Evolutionary conservation across 108 stramenopile species (phyloP).

Genomic region (Aurantiochytrium sp.): DNA sequence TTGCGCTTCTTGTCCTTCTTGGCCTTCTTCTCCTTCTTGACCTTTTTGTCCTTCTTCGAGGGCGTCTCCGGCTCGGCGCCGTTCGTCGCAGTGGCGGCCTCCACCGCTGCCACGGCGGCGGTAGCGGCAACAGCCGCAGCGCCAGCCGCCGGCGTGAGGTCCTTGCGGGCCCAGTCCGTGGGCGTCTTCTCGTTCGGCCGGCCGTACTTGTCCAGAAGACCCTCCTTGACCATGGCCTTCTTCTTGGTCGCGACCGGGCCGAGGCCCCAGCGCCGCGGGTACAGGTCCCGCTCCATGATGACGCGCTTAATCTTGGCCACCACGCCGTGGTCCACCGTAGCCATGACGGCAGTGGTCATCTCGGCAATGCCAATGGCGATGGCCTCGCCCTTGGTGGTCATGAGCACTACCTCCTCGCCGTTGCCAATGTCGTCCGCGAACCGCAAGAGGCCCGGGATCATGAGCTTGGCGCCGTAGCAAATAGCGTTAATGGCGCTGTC

Average conservation of each 20-base stretch:
- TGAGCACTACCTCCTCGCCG: constrained; percentile 92
- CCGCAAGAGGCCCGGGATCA: constrained; percentile 95
- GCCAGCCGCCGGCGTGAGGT: background rate
- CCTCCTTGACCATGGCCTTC: constrained; percentile 94
- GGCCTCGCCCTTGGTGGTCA: constrained; percentile 99
- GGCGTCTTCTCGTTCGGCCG: constrained; percentile 95
- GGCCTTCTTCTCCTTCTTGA: constrained; percentile 45
- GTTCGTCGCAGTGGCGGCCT: constrained; percentile 37
- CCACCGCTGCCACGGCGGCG: background rate
- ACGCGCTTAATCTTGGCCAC: constrained; percentile 99
- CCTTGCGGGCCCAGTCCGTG: constrained; percentile 71
- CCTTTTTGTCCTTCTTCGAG: constrained; percentile 51
- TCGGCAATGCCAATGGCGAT: constrained; percentile 97
- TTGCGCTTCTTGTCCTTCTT: constrained; percentile 71
- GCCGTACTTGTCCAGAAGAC: constrained; percentile 96
- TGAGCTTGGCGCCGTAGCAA: constrained; percentile 99
- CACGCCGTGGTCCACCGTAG: constrained; percentile 96
- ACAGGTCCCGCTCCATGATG: constrained; percentile 99
- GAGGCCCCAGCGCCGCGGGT: constrained; percentile 96
- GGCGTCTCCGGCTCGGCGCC: constrained; percentile 22
- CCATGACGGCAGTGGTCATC: constrained; percentile 99
- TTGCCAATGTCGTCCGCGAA: constrained; percentile 97
- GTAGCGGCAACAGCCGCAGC: background rate
- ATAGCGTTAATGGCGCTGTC: constrained; percentile 98
- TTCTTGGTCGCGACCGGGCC: constrained; percentile 96